Evolutionary conservation across 768 basidiomycete genomes (phyloP), one percentile per base, ranked within the genome.

Genomic region (Neoboletus brunneissimus): DNA sequence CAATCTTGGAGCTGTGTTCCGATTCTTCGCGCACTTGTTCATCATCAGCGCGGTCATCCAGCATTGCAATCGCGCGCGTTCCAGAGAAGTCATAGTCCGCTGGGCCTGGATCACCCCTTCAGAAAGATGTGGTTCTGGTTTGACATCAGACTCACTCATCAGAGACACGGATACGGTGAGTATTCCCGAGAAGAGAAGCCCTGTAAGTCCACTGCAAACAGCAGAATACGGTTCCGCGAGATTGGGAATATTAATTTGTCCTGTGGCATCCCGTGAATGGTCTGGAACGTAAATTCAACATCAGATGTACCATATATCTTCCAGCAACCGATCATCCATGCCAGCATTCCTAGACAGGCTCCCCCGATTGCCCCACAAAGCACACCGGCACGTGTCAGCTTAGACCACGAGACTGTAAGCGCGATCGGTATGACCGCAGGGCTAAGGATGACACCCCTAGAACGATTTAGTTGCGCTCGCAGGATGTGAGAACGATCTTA

Each of bases 301-400:
- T 9, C 16, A 25, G 34, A 56, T 64, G 18, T 54, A 75, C 78
- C 78, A 46, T 73, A 78, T 48, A 78, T 79, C 61, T 81, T 79
- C 75, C 72, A 77, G 56, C 80, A 80, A 0, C 78, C 75, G 11
- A 81, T 71, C 75, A 81, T 78, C 79, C 79, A 81, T 20, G 79
- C 78, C 1, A 76, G 43, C 75, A 80, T 79, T 41, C 77, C 78
- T 16, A 76, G 63, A 16, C 66, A 58, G 9, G 75, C 76, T 2
- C 79, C 79, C 2, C 70, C 67, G 46, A 81, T 67, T 15, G 76
- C 69, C 3, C 79, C 80, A 35, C 64, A 59, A 31, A 79, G 64
- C 0, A 80, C 73, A 16, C 73, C 78, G 1, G 72, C 70, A 13
- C 65, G 61, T 2, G 76, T 76, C 16, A 81, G 62, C 57, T 79